Evolutionary conservation across 192 early-diverging fungal species (phyloP).

Genomic region (Coemansia sp.): DNA sequence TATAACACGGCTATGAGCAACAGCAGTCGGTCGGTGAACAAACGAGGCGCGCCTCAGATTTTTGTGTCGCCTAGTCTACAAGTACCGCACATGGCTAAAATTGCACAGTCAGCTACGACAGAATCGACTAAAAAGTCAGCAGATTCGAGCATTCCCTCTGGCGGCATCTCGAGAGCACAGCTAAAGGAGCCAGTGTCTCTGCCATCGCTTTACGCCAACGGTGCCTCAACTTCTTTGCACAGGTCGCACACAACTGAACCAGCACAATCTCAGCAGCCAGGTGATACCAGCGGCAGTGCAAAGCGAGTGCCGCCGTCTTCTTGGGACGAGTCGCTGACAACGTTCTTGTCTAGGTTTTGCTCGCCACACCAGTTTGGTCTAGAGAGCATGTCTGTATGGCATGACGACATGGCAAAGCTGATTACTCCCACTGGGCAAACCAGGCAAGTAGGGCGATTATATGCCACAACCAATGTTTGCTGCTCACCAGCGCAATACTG

Average conservation of each 20-base stretch:
- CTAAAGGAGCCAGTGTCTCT: constrained; percentile 10
- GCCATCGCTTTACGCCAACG: constrained; percentile 11
- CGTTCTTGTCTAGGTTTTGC: constrained; percentile 40
- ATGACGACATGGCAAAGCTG: constrained; percentile 47
- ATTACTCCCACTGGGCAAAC: constrained; percentile 13
- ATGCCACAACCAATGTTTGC: not conserved
- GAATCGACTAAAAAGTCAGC: constrained; percentile 8
- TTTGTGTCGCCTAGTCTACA: constrained; percentile 22
- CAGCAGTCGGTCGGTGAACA: not conserved
- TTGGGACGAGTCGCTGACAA: constrained; percentile 41
- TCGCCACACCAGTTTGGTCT: constrained; percentile 43
- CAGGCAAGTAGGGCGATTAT: constrained; percentile 13
- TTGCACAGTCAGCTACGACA: constrained; percentile 7
- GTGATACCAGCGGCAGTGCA: not conserved
- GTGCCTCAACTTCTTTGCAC: constrained; percentile 14
- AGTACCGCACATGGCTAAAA: constrained; percentile 32
- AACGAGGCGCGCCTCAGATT: constrained; percentile 26
- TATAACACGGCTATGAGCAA: not conserved
- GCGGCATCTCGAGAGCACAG: constrained; percentile 34
- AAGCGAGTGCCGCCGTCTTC: constrained; percentile 22
- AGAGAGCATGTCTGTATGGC: constrained; percentile 48
- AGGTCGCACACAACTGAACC: constrained; percentile 46
- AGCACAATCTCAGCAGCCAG: constrained; percentile 17
- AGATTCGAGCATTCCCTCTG: constrained; percentile 8
- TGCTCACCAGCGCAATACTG: not conserved